Evolutionary conservation across 129 eudicot genomes (phyloP).

Genomic region (Sambucus nigra): DNA sequence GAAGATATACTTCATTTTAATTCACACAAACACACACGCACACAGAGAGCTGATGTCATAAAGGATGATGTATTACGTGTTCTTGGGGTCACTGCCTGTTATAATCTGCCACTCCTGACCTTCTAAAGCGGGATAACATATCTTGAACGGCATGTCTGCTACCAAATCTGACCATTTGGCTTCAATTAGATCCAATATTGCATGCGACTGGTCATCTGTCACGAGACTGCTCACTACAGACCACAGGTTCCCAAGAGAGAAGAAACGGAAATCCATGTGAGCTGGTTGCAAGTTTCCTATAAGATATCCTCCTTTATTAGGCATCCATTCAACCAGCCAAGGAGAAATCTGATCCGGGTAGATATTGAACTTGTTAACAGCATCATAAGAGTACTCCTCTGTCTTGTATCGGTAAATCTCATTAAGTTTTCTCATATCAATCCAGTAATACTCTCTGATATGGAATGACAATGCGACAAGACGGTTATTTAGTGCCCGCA

Average conservation of each 20-base stretch:
- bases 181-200: slow-evolving; percentile 64
- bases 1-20: background rate
- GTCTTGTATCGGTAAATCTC: slow-evolving; percentile 79
- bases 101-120: slow-evolving; percentile 70
- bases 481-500: slow-evolving; percentile 53
- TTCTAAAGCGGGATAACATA: slow-evolving; percentile 77
- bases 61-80: slow-evolving; percentile 43
- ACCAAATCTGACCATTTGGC: slow-evolving; percentile 70
- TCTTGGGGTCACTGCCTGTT: slow-evolving; percentile 77
- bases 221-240: slow-evolving; percentile 43
- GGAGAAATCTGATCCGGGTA: slow-evolving; percentile 68
- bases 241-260: slow-evolving; percentile 67
- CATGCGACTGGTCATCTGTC: slow-evolving; percentile 43
- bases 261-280: slow-evolving; percentile 76
- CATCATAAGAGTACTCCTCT: slow-evolving; percentile 70
- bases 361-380: slow-evolving; percentile 69
- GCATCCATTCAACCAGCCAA: slow-evolving; percentile 76
- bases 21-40: background rate
- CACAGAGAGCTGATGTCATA: background rate
- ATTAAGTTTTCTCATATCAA: slow-evolving; percentile 61
- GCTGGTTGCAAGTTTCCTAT: slow-evolving; percentile 83
- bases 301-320: slow-evolving; percentile 63
- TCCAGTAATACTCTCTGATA: slow-evolving; percentile 74
- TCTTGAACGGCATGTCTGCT: slow-evolving; percentile 77
- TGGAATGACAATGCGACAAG: slow-evolving; percentile 67